Percentiles rank a stretch among this genome's conserved stretches.
These are phyloP conservation scores for Galeopsis tetrahit DNA, from an alignment of 257 asterid genomes.

Conservation along the genomic window DNA sequence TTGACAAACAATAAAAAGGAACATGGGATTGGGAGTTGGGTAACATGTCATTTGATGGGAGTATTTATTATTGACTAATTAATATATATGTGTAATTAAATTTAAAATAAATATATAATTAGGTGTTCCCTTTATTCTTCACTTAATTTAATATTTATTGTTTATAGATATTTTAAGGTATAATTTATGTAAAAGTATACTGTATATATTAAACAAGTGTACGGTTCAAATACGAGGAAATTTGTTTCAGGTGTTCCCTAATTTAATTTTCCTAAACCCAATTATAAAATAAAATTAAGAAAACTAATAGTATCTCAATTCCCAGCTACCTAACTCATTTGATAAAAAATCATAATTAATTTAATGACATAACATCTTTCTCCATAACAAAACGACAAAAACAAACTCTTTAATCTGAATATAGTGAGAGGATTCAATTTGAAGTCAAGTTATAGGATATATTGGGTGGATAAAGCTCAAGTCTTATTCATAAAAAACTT, in stretches of 20 bases:
- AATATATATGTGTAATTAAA: no score
- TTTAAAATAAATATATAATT: no score
- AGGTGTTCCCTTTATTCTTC: no score
- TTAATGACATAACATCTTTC: background rate
- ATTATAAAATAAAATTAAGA: background rate
- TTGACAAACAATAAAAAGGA: no score
- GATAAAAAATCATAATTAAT: background rate
- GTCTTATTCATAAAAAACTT: constrained; percentile 10
- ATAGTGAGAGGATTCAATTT: background rate
- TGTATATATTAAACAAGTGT: no score
- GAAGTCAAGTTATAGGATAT: background rate
- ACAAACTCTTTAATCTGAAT: background rate
- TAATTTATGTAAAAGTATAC: no score
- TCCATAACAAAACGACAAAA: constrained; percentile 3
- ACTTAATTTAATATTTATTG: no score
- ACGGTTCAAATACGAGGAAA: background rate
- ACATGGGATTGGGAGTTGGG: no score
- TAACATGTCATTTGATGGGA: no score
- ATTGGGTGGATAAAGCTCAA: constrained; percentile 10
- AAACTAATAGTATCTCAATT: background rate
- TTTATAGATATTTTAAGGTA: no score
- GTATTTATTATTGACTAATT: no score
- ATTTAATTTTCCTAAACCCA: no score
- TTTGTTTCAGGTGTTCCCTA: background rate
- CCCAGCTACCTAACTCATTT: background rate